Evolutionary conservation across 2,329 filamentous ascomycete genomes (phyloP).

Genomic region (Ophiostoma populinum): DNA sequence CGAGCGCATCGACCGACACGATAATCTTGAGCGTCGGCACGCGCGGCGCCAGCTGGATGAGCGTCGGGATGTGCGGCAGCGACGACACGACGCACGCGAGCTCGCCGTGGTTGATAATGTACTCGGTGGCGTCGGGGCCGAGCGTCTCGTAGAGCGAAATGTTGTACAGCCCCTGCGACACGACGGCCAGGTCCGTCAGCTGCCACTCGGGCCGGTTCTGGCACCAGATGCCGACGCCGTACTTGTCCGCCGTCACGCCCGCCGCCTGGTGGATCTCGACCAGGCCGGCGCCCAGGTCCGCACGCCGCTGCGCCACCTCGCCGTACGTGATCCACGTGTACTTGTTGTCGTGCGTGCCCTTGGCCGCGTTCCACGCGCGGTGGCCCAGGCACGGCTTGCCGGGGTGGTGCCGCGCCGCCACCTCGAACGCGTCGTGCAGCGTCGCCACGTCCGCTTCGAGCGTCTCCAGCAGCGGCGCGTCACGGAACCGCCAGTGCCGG

Average conservation of each 20-base stretch:
- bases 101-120: conserved; percentile 82
- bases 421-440: conserved; percentile 67
- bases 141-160: conserved; percentile 96
- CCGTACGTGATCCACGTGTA: conserved; percentile 75
- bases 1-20: conserved; percentile 68
- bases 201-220: conserved; percentile 84
- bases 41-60: conserved; percentile 63
- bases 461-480: conserved; percentile 53
- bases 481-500: conserved; percentile 61
- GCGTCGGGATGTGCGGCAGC: conserved; percentile 60
- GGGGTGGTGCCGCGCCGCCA: conserved; percentile 41
- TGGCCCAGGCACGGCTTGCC: conserved; percentile 62
- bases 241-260: conserved; percentile 48
- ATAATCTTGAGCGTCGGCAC: conserved; percentile 74
- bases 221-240: conserved; percentile 70
- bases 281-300: conserved; percentile 71
- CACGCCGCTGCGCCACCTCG: conserved; percentile 60
- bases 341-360: conserved; percentile 53
- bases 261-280: conserved; percentile 62
- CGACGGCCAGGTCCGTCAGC: conserved; percentile 73
- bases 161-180: conserved; percentile 73
- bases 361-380: conserved; percentile 59
- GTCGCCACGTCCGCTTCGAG: conserved; percentile 56
- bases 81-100: conserved; percentile 62
- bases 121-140: conserved; percentile 79